Percentiles rank a stretch among this genome's conserved stretches.
Conservation (phyloP, 1,284 basidiomycete species). For the Grifola frondosa region DNA sequence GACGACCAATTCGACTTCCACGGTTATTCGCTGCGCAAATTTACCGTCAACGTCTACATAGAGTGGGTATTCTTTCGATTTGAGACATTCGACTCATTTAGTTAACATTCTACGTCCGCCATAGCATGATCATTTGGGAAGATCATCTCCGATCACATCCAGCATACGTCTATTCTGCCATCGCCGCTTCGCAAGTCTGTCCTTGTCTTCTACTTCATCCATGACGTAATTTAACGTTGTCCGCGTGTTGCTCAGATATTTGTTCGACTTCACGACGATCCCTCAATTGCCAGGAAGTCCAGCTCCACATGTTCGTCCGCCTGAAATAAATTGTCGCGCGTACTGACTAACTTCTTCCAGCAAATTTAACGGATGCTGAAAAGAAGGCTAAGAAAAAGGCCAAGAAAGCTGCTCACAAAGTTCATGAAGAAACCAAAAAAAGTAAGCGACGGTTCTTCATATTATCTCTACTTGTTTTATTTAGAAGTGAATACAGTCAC, state of each 20-base stretch:
- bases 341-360: constrained; percentile 12
- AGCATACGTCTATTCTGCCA: constrained; percentile 73
- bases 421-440: constrained; percentile 64
- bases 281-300: constrained; percentile 50
- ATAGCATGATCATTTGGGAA: constrained; percentile 81
- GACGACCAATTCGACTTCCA: constrained; percentile 99
- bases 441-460: too few relatives aligned
- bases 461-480: too few relatives aligned
- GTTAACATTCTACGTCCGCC: neutral
- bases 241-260: constrained; percentile 57
- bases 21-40: constrained; percentile 89
- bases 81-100: neutral
- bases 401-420: constrained; percentile 79
- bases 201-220: neutral
- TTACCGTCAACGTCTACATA: constrained; percentile 84
- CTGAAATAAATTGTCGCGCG: neutral
- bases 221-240: neutral
- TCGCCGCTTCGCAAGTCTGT: constrained; percentile 64
- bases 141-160: constrained; percentile 77
- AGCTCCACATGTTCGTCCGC: constrained; percentile 37
- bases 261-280: constrained; percentile 73
- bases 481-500: too few relatives aligned
- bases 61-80: too few relatives aligned
- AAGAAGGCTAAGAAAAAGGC: constrained; percentile 92
- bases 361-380: constrained; percentile 61